Conservation (phyloP, 148 eudicot genomes). For the Agrostemma githago region DNA sequence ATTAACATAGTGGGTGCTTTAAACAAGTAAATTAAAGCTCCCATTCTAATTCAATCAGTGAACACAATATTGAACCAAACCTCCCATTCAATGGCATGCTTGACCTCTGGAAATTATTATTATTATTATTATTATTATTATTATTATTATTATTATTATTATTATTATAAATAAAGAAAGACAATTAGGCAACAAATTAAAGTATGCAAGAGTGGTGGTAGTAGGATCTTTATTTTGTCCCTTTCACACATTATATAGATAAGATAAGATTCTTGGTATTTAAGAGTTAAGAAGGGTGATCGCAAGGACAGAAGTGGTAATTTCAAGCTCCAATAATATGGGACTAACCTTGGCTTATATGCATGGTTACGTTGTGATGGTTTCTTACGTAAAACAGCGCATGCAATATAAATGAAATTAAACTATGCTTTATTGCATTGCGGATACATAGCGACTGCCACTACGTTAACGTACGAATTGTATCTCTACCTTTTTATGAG, state of each 20-base stretch:
- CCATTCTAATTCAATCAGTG: neutral
- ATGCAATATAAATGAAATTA: too few relatives aligned
- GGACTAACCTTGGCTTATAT: neutral
- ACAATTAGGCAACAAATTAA: constrained; percentile 8
- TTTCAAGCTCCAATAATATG: neutral
- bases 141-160: too few relatives aligned
- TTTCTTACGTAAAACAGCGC: constrained; percentile 9
- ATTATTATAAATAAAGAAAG: neutral
- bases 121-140: too few relatives aligned
- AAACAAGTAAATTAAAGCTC: neutral
- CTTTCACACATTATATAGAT: constrained; percentile 3
- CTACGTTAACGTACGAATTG: constrained; percentile 11
- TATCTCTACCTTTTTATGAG: neutral
- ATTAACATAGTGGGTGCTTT: neutral
- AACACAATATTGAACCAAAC: neutral
- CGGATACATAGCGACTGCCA: constrained; percentile 11
- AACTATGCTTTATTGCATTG: constrained; percentile 13
- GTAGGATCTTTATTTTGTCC: constrained; percentile 15
- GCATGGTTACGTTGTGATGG: neutral
- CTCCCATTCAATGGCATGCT: neutral
- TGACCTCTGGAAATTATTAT: neutral
- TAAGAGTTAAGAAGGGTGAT: neutral
- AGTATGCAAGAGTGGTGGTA: neutral
- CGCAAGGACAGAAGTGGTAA: constrained; percentile 8
- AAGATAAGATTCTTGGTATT: constrained; percentile 11